Evolutionary conservation across 495 filamentous ascomycete genomes (phyloP).

Genomic region (Penicillium maclennaniae): DNA sequence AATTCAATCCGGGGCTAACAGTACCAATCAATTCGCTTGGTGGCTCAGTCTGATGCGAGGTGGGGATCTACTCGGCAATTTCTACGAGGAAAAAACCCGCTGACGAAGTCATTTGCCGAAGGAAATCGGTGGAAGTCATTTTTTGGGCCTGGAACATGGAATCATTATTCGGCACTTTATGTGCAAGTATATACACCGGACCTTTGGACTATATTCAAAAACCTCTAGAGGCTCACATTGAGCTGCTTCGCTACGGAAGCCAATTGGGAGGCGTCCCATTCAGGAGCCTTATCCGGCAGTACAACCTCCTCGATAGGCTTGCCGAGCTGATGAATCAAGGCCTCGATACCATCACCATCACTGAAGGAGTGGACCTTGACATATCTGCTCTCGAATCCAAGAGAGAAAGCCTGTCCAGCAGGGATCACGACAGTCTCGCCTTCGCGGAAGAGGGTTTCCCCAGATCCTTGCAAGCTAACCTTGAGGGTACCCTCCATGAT

Average conservation of each 20-base stretch:
- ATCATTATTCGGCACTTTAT: neutral
- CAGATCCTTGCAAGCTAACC: conserved; percentile 29
- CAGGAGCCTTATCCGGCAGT: conserved; percentile 24
- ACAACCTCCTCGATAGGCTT: conserved; percentile 24
- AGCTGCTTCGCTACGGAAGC: conserved; percentile 15
- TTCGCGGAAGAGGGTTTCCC: conserved; percentile 28
- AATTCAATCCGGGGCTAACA: neutral
- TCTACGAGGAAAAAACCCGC: neutral
- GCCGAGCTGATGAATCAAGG: conserved; percentile 29
- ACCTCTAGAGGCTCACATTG: conserved; percentile 17
- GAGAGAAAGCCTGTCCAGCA: conserved; percentile 35
- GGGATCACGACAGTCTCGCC: conserved; percentile 43
- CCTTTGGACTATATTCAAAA: neutral
- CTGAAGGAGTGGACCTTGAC: conserved; percentile 41
- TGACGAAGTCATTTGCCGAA: neutral
- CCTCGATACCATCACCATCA: conserved; percentile 41
- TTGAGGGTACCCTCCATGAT: conserved; percentile 38
- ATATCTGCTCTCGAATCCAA: conserved; percentile 38
- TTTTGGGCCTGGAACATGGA: neutral
- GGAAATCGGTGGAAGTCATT: neutral
- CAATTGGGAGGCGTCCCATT: conserved; percentile 20
- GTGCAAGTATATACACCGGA: neutral
- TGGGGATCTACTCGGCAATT: neutral
- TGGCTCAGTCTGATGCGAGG: neutral
- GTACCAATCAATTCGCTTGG: neutral